Base-by-base conservation (phyloP, 106 monocot species). In the Platanthera guangdongensis region DNA sequence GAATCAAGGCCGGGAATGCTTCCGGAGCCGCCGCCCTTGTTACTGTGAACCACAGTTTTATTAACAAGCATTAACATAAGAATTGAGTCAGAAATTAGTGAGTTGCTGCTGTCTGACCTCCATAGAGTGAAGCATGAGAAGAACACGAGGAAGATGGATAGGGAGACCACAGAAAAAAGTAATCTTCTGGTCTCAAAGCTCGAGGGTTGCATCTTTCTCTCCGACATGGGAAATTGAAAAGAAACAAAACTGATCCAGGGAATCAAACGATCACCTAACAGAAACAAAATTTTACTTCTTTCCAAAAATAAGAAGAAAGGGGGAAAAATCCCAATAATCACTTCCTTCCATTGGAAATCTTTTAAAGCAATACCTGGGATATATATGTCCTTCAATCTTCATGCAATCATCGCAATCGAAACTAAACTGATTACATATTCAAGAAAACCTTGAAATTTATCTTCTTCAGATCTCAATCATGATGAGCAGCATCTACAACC, bases 81-180 rank as follows among this genome's bases (percentile, higher is more conserved):
- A 63, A 85, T 70, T 49, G 85, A 82, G 57, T 82, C 57, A 74
- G 76, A 77, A 18, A 77, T 62, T 13, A 68, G 18, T 8, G 79
- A 80, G 67, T 74, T 50, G 52, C 77, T 71, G 32, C 22, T 39
- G 65, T 57, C 62, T 12, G 76, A 74, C n/a, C 71, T 85, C 47
- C 82, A 70, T 22, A 85, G 82, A 75, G 46, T 51, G 53, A 77
- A 80, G 77, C 88, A 85, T 51, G 79, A 85, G 47, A 79, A 71
- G 19, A 85, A 69, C 19, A 88, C n/a, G 7, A 88, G 67, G 73
- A 88, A 76, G 57, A 80, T 74, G 57, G 88, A 81, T 9, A 88
- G 46, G 50, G n/a, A 73, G 53, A 80, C 77, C 4, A 84, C 25
- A 81, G 14, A 82, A 45, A 84, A 78, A 76, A 87, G 76, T 51